A percentile compares a stretch with the other conserved stretches of the same genome.
phyloP scores from a whole-genome alignment of 1,284 basidiomycete species.

The Moesziomyces sp. region DNA sequence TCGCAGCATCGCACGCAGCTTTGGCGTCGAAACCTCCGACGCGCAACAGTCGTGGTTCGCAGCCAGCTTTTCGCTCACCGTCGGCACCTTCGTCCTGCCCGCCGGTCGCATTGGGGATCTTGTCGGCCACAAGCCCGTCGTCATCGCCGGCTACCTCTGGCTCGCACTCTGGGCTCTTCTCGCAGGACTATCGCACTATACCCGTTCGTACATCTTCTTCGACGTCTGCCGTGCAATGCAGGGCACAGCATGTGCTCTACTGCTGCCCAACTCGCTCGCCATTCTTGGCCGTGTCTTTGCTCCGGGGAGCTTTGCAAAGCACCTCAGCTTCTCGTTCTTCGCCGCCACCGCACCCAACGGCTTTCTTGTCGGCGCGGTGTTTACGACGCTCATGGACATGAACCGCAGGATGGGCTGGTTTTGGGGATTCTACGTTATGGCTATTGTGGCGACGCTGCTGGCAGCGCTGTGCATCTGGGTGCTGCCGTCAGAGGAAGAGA shows the following conservation, averaged over 20 bases:
- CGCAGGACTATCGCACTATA: constrained; percentile 47
- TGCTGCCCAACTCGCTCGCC: constrained; percentile 54
- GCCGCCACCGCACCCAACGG: constrained; percentile 56
- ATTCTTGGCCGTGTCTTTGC: constrained; percentile 50
- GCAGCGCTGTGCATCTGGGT: constrained; percentile 23
- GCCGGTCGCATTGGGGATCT: constrained; percentile 54
- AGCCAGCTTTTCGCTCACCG: constrained; percentile 53
- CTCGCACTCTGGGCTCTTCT: constrained; percentile 39
- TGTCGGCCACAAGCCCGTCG: constrained; percentile 43
- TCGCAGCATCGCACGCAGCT: constrained; percentile 28
- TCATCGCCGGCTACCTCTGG: constrained; percentile 48
- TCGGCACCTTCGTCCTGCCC: constrained; percentile 58
- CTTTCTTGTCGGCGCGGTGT: constrained; percentile 50
- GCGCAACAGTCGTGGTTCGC: constrained; percentile 50
- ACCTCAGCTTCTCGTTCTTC: constrained; percentile 48
- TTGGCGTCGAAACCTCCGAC: constrained; percentile 21
- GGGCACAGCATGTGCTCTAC: constrained; percentile 49
- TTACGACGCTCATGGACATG: constrained; percentile 35
- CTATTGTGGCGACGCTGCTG: constrained; percentile 32
- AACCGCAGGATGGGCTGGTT: constrained; percentile 35
- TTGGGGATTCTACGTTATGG: constrained; percentile 53
- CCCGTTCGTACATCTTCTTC: constrained; percentile 48
- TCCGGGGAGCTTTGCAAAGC: constrained; percentile 35
- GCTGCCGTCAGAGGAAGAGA: constrained; percentile 45
- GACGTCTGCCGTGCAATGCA: constrained; percentile 56